phyloP scores from a whole-genome alignment of 2,329 filamentous ascomycete species.

The Thielaviopsis populi region DNA sequence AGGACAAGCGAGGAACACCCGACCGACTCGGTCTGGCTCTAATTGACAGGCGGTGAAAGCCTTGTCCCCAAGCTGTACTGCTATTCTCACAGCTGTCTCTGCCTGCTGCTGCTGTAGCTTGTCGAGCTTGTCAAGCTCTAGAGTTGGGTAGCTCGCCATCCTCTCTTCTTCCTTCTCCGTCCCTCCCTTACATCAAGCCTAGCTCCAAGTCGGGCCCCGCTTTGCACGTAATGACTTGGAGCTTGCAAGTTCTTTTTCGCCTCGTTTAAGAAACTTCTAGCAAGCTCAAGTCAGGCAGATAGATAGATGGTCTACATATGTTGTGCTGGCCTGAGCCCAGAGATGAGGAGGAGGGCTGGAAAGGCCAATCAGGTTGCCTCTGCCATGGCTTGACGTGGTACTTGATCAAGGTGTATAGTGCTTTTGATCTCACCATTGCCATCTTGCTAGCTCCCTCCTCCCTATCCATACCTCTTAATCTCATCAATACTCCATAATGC shows the following conservation, averaged over 20 bases:
- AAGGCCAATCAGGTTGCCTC: no score
- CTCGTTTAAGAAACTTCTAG: not conserved
- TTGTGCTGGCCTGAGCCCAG: no score
- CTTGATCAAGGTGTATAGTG: not conserved
- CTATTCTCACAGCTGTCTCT: not conserved
- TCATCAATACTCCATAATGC: not conserved
- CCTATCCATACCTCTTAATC: not conserved
- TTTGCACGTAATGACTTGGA: not conserved
- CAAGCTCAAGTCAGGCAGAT: not conserved
- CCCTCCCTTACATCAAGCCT: not conserved
- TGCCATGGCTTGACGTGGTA: no score
- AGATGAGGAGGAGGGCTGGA: no score
- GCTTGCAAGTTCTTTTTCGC: not conserved
- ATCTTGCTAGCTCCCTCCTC: not conserved
- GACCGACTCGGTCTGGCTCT: not conserved
- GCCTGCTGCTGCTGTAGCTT: not conserved
- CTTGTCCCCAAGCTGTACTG: not conserved
- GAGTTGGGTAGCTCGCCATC: not conserved
- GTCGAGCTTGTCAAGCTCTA: not conserved
- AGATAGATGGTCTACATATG: not conserved
- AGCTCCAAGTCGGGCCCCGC: not conserved
- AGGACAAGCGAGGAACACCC: not conserved
- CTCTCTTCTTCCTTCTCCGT: not conserved
- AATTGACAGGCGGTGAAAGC: not conserved
- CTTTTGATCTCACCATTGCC: not conserved